Percentiles rank a stretch among this genome's conserved stretches.
These are phyloP conservation scores for Amylocarpus encephaloides DNA, from an alignment of 2,329 filamentous ascomycete species.

Conservation along the genomic window DNA sequence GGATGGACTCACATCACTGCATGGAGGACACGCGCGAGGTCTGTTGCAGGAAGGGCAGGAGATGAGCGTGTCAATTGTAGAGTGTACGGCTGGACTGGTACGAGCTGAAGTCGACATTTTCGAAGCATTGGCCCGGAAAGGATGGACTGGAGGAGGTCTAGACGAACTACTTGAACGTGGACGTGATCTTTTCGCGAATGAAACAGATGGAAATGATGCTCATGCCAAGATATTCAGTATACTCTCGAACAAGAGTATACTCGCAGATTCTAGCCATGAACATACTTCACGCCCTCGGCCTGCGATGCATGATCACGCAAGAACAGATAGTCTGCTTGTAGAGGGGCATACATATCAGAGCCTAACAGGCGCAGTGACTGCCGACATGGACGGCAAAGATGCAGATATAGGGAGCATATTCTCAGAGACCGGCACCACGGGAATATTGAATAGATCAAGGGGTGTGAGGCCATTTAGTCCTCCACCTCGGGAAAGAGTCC, in stretches of 20 bases:
- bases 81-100: slow-evolving; percentile 59
- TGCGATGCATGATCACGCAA: slow-evolving; percentile 1
- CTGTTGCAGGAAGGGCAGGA: slow-evolving; percentile 59
- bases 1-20: slow-evolving; percentile 55
- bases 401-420: slow-evolving; percentile 45
- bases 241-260: slow-evolving; percentile 56
- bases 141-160: slow-evolving; percentile 60
- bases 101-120: slow-evolving; percentile 66
- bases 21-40: slow-evolving; percentile 53
- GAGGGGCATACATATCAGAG: slow-evolving; percentile 52
- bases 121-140: slow-evolving; percentile 59
- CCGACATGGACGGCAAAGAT: slow-evolving; percentile 19
- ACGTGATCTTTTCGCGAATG: slow-evolving; percentile 51
- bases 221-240: slow-evolving; percentile 56
- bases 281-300: slow-evolving; percentile 22
- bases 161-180: slow-evolving; percentile 61
- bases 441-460: slow-evolving; percentile 43
- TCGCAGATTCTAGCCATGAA: slow-evolving; percentile 43
- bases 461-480: slow-evolving; percentile 55
- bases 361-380: slow-evolving; percentile 41
- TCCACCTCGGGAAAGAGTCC: slow-evolving; percentile 34
- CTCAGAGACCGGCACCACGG: slow-evolving; percentile 36
- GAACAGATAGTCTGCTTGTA: slow-evolving; percentile 50
- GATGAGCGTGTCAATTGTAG: slow-evolving; percentile 54
- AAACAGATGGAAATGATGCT: slow-evolving; percentile 30